Percentiles rank a stretch among this genome's conserved stretches.
phyloP scores from a whole-genome alignment of 1,284 basidiomycete genomes.

The Papiliotrema fonsecae region DNA sequence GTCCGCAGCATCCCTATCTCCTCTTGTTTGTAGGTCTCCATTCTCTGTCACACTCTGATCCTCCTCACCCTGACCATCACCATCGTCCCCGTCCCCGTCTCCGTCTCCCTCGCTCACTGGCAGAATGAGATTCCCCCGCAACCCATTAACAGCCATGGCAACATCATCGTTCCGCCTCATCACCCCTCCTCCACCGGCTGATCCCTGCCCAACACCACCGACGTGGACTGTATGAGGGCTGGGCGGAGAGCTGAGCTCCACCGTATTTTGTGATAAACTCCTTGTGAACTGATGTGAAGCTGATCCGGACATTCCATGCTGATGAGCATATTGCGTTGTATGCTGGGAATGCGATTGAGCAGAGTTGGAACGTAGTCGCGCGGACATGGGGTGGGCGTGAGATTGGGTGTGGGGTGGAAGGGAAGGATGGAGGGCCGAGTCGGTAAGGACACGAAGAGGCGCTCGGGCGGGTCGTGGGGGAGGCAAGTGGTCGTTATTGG shows the following conservation, averaged over 20 bases:
- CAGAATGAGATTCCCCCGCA: slow-evolving; percentile 1
- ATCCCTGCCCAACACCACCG: no score
- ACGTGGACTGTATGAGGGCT: background rate
- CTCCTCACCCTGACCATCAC: background rate
- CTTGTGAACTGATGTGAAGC: slow-evolving; percentile 4
- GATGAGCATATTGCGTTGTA: no score
- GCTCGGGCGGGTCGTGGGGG: slow-evolving; percentile 2
- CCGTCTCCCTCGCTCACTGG: background rate
- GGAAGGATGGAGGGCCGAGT: background rate
- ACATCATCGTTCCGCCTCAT: slow-evolving; percentile 6
- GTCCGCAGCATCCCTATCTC: slow-evolving; percentile 5
- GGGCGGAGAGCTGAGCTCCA: background rate
- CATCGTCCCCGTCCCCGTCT: background rate
- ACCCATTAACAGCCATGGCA: slow-evolving; percentile 6
- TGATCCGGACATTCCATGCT: no score
- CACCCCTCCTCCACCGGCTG: no score
- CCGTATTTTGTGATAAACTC: background rate
- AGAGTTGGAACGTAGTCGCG: slow-evolving; percentile 8
- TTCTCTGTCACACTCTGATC: background rate
- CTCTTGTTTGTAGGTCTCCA: background rate
- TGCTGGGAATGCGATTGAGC: background rate
- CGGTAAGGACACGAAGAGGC: slow-evolving; percentile 9
- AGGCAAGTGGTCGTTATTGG: background rate
- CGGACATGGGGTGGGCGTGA: background rate
- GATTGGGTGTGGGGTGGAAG: slow-evolving; percentile 8